Percentiles rank a stretch among this genome's conserved stretches.
These are phyloP conservation scores for Carpinus fangiana DNA, from an alignment of 306 rosid genomes.

Conservation along the genomic window DNA sequence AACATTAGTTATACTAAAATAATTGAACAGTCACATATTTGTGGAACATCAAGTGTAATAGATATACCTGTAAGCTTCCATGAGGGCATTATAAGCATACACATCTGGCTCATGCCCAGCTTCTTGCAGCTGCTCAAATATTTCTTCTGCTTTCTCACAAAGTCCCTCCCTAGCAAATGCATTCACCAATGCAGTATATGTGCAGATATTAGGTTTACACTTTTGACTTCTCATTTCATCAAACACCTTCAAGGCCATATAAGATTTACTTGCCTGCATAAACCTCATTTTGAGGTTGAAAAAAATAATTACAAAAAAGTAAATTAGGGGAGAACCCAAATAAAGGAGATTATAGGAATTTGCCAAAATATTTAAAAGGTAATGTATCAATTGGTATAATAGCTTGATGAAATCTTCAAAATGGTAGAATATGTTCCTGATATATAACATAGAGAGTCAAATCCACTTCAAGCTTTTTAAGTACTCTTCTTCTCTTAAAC, in stretches of 20 bases:
- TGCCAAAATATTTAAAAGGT: background rate
- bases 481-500: background rate
- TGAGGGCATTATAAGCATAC: constrained; percentile 87
- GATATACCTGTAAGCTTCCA: constrained; percentile 92
- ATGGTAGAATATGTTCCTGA: background rate
- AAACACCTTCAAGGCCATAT: constrained; percentile 67
- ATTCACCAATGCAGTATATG: constrained; percentile 83
- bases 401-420: background rate
- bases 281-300: constrained; percentile 17
- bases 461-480: background rate
- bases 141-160: constrained; percentile 95
- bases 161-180: constrained; percentile 95
- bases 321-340: background rate
- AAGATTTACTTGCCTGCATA: constrained; percentile 76
- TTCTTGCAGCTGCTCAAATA: constrained; percentile 90
- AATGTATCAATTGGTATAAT: background rate
- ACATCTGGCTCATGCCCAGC: constrained; percentile 86
- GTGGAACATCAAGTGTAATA: background rate
- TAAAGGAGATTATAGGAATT: background rate
- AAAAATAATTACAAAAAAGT: background rate
- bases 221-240: constrained; percentile 68
- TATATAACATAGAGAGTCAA: background rate
- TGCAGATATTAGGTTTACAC: constrained; percentile 85
- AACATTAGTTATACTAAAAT: background rate
- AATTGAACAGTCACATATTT: background rate